Evolutionary conservation across 163 green algal species (phyloP).

Genomic region (Trebouxia gelatinosa): DNA sequence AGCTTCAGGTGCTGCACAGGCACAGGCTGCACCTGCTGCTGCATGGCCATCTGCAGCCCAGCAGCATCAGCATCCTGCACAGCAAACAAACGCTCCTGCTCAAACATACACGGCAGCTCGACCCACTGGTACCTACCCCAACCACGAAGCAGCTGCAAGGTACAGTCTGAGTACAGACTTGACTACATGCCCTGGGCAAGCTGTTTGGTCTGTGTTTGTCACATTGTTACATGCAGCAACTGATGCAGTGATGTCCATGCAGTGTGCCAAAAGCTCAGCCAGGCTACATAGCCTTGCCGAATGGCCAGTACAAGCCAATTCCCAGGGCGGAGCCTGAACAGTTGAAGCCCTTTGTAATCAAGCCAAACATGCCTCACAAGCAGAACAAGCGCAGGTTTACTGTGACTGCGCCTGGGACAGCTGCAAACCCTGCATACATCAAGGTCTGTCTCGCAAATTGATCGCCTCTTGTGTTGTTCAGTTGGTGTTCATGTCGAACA

Average conservation of each 20-base stretch:
- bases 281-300: not conserved
- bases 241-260: too few relatives aligned
- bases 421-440: conserved; percentile 27
- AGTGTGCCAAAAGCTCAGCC: not conserved
- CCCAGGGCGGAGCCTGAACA: not conserved
- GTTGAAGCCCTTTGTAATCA: conserved; percentile 23
- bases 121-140: not conserved
- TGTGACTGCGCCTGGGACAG: conserved; percentile 1
- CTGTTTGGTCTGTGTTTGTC: not conserved
- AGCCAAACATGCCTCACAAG: conserved; percentile 36
- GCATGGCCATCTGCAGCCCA: too few relatives aligned
- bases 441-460: conserved; percentile 31
- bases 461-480: too few relatives aligned
- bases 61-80: not conserved
- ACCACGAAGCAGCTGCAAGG: not conserved
- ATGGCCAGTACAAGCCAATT: not conserved
- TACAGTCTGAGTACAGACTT: not conserved
- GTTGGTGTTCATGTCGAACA: too few relatives aligned
- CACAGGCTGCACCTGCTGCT: too few relatives aligned
- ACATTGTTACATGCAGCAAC: conserved; percentile 19
- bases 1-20: too few relatives aligned
- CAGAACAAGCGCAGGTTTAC: too few relatives aligned
- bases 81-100: not conserved
- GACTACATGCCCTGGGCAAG: not conserved
- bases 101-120: not conserved